A percentile compares a stretch with the other conserved stretches of the same genome.
Conservation (phyloP, 2,329 filamentous ascomycete genomes). For the Aspergillus ochraceoroseus region DNA sequence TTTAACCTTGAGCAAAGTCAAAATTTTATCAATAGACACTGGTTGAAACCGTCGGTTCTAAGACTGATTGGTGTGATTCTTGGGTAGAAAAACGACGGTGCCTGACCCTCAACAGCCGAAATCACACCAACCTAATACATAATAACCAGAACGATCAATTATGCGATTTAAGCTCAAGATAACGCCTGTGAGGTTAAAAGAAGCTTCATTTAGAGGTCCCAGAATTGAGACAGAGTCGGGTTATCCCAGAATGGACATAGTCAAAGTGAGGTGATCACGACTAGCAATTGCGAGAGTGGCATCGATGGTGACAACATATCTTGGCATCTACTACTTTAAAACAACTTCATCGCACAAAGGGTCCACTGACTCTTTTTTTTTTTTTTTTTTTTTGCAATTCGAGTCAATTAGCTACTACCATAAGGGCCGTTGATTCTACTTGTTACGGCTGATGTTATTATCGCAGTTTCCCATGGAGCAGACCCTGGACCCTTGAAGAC, state of each 20-base stretch:
- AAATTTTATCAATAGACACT: too few relatives aligned
- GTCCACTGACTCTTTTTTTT: neutral
- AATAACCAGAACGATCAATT: conserved; percentile 9
- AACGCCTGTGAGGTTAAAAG: conserved; percentile 20
- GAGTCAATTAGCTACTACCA: too few relatives aligned
- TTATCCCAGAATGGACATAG: conserved; percentile 19
- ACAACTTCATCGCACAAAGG: conserved; percentile 8
- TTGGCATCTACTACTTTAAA: conserved; percentile 23
- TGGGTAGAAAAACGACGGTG: too few relatives aligned
- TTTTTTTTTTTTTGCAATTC: conserved; percentile 1
- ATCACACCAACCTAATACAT: conserved; percentile 12
- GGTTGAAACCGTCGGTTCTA: too few relatives aligned
- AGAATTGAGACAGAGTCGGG: conserved; percentile 7
- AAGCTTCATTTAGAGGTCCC: conserved; percentile 18
- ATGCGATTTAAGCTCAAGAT: conserved; percentile 24
- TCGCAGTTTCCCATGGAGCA: too few relatives aligned
- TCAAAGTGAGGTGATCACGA: conserved; percentile 32
- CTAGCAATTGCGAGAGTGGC: conserved; percentile 29
- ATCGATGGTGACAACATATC: conserved; percentile 18
- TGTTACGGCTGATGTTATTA: too few relatives aligned
- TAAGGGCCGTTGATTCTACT: too few relatives aligned
- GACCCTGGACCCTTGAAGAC: too few relatives aligned
- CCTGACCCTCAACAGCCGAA: too few relatives aligned
- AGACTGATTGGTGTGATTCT: too few relatives aligned
- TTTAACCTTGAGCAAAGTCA: conserved; percentile 22